Percentiles rank a stretch among this genome's conserved stretches.
These are phyloP conservation scores for Claviceps citrina DNA, from an alignment of 2,329 filamentous ascomycete genomes.

Conservation along the genomic window DNA sequence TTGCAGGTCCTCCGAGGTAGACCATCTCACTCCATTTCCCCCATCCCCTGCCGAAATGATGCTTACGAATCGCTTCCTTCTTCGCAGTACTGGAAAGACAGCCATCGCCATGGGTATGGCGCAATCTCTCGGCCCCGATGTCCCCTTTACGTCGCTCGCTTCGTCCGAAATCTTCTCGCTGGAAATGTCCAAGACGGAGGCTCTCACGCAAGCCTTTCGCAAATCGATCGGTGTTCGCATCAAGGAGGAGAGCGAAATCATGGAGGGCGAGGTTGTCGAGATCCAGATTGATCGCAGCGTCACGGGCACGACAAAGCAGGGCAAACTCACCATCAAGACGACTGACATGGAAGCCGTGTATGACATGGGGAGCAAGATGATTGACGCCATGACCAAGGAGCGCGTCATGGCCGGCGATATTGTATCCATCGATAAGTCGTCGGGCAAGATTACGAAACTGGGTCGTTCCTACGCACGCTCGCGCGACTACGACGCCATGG, in stretches of 20 bases:
- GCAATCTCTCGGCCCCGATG: slow-evolving; percentile 82
- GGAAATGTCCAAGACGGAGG: slow-evolving; percentile 99
- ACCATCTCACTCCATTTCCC: not conserved
- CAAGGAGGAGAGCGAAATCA: slow-evolving; percentile 97
- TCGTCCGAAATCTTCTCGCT: slow-evolving; percentile 96
- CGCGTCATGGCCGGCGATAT: slow-evolving; percentile 97
- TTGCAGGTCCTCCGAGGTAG: slow-evolving; percentile 79
- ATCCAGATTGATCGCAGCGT: slow-evolving; percentile 97
- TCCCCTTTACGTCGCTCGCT: slow-evolving; percentile 90
- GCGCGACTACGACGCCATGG: slow-evolving; percentile 98
- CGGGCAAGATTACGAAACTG: slow-evolving; percentile 93
- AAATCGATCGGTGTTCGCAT: slow-evolving; percentile 97
- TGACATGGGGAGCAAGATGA: slow-evolving; percentile 99
- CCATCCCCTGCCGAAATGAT: not conserved
- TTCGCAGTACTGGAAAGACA: slow-evolving; percentile 77
- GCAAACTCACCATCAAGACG: slow-evolving; percentile 97
- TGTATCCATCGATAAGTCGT: slow-evolving; percentile 96
- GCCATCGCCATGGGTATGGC: slow-evolving; percentile 98
- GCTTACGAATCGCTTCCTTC: not conserved
- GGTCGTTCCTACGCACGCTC: slow-evolving; percentile 89
- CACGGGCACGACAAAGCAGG: slow-evolving; percentile 92
- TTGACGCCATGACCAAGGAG: slow-evolving; percentile 98
- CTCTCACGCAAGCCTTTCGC: slow-evolving; percentile 93
- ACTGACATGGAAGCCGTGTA: slow-evolving; percentile 99
- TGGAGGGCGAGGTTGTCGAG: slow-evolving; percentile 96